Evolutionary conservation across 192 early-diverging fungal species (phyloP).

Genomic region (Mortierella claussenii): DNA sequence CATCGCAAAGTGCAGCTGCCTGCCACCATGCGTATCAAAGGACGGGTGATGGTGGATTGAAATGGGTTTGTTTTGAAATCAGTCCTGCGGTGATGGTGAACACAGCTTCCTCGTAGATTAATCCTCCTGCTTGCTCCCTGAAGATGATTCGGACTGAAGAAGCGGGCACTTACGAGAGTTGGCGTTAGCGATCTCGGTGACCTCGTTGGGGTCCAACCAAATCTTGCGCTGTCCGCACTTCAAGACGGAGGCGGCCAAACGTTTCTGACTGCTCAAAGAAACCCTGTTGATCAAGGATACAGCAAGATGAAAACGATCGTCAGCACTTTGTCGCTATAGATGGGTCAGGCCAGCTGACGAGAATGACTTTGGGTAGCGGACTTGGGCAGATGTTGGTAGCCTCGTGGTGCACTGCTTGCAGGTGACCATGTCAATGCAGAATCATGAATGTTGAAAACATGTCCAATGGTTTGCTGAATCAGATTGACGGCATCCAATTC

Average conservation of each 20-base stretch:
- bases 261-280: slow-evolving; percentile 90
- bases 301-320: slow-evolving; percentile 8
- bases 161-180: slow-evolving; percentile 89
- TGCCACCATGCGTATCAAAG: too few species aligned
- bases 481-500: slow-evolving; percentile 1
- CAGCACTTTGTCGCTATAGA: slow-evolving; percentile 4
- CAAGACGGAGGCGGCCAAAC: slow-evolving; percentile 95
- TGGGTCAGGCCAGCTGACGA: too few species aligned
- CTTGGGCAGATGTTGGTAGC: slow-evolving; percentile 7
- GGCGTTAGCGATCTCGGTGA: slow-evolving; percentile 93
- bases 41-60: too few species aligned
- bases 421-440: slow-evolving; percentile 24
- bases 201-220: slow-evolving; percentile 98
- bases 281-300: slow-evolving; percentile 59
- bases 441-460: slow-evolving; percentile 24
- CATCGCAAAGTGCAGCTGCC: too few species aligned
- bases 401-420: neutral
- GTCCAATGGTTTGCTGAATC: neutral
- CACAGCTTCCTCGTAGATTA: too few species aligned
- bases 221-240: slow-evolving; percentile 98
- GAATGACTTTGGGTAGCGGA: too few species aligned
- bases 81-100: too few species aligned
- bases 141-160: neutral
- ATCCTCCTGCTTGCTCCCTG: too few species aligned
- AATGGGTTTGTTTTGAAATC: too few species aligned